Base-by-base conservation (phyloP, 1,284 basidiomycete genomes). In the Ceratorhiza oryzae-sativae region DNA sequence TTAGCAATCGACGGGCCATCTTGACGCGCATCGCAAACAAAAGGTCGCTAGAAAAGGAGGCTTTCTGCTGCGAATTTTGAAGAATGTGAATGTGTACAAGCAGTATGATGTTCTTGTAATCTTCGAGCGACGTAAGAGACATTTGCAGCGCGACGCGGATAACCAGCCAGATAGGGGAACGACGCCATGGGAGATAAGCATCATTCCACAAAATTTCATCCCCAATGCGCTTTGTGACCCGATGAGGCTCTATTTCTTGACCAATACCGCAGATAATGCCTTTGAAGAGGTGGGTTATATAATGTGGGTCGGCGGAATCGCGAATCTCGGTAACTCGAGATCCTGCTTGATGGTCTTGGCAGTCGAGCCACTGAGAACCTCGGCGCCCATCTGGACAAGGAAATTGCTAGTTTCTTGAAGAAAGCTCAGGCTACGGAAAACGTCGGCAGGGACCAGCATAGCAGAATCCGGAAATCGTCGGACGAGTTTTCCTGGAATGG, bases 31-130 rank as follows among this genome's bases (percentile, higher is more conserved):
- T 80, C 46, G 73, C 78, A 30, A 45, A 48, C 5, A 85, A 76
- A 0, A 81, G 20, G 58, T 84, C 80, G 49, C 77, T 81, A 0
- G 80, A 51, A 6, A 65, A 65, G 18, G 45, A 49, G 23, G 75
- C 42, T 8, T 45, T 18, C 10, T 18, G n/a, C 4, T 18, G n/a
- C 3, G 3, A 55, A 45, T 13, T 2, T n/a, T n/a, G n/a, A 3
- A 82, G 77, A 4, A 85, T 72, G 5, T 74, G 51, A 3, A 80
- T 77, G 73, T 84, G 77, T 41, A 84, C 76, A 63, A 80, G 83
- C 0, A 81, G 62, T 76, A 86, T 82, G 75, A 87, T 87, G 0
- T 56, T 25, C 72, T 87, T 87, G 78, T 86, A 87, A 4, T 36
- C 30, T 18, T 13, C 13, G 8, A 67, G 13, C 6, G 20, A 25